A percentile compares a stretch with the other conserved stretches of the same genome.
Conservation (phyloP, 2,329 filamentous ascomycete genomes). For the Fusarium proliferatum region DNA sequence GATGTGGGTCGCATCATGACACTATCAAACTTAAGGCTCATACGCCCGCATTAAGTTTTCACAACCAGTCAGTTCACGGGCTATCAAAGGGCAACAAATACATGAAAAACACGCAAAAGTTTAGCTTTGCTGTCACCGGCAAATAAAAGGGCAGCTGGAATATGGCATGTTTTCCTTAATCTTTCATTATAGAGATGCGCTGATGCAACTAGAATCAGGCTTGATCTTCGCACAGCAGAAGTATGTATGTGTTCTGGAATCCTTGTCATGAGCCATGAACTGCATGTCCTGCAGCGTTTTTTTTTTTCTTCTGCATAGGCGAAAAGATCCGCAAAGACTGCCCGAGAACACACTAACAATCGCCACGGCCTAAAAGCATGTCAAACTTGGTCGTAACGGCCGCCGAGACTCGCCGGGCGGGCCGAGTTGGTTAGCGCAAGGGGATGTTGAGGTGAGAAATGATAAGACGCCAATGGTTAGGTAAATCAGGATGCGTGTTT, state of each 20-base stretch:
- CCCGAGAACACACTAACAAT: constrained; percentile 28
- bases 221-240: constrained; percentile 6
- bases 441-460: constrained; percentile 7
- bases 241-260: constrained; percentile 12
- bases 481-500: constrained; percentile 20
- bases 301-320: constrained; percentile 13
- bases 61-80: not conserved
- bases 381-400: constrained; percentile 30
- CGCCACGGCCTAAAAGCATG: constrained; percentile 22
- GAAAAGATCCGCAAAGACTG: constrained; percentile 23
- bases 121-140: not conserved
- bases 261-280: constrained; percentile 33
- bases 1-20: constrained; percentile 41
- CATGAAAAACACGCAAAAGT: not conserved
- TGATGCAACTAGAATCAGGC: not conserved
- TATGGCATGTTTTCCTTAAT: not conserved
- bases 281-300: constrained; percentile 27
- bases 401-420: constrained; percentile 33
- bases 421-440: constrained; percentile 31
- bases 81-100: constrained; percentile 6
- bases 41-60: constrained; percentile 23
- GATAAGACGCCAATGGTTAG: constrained; percentile 10
- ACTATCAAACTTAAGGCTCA: constrained; percentile 40
- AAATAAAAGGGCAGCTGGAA: not conserved
- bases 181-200: not conserved